Base-by-base conservation (phyloP, 108 stramenopile genomes). In the Seminavis robusta region DNA sequence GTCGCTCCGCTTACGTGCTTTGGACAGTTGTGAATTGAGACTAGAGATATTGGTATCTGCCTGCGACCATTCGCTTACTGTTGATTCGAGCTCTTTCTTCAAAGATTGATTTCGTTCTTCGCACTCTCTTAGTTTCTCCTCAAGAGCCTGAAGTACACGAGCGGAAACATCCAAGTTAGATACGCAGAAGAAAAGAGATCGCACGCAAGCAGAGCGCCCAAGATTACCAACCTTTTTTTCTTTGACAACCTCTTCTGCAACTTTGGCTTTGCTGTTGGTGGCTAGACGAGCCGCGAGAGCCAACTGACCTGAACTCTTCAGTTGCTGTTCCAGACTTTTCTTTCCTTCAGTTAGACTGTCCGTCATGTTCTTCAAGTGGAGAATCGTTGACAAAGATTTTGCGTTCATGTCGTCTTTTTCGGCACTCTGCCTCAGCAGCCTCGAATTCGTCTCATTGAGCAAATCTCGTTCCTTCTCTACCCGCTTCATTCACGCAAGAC, bases 351-450 rank as follows among this genome's bases (percentile, higher is more conserved):
- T 62, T 1, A 86, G 73, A 57, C 84, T 70, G 34, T 90, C 86
- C 27, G 76, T 84, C 37, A 88, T 21, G 23, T 86, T 80, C 39
- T 90, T 90, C 56, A 94, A 53, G 37, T 91, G 88, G 21, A 94
- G 44, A 59, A 94, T 88, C 0, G 88, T 86, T 4, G 84, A 86
- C 39, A 91, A 47, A 13, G 89, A 86, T 56, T 88, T 89, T 0
- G 86, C 88, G 65, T 90, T 94, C 78, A 89, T 88, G 30, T 94
- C 89, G 43, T 94, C 93, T 59, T 90, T 90, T 41, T 94, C 89
- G 2, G 81, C 66, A 54, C 72, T 77, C 48, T 91, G 89, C 42
- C 84, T 81, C 24, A 83, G 59, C 19, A 94, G 59, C 48, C 89
- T 61, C 11, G 80, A 59, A 59, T 90, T 87, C 33, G 79, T 79